Conservation (phyloP, 495 filamentous ascomycete species). For the Daldinia childiae region DNA sequence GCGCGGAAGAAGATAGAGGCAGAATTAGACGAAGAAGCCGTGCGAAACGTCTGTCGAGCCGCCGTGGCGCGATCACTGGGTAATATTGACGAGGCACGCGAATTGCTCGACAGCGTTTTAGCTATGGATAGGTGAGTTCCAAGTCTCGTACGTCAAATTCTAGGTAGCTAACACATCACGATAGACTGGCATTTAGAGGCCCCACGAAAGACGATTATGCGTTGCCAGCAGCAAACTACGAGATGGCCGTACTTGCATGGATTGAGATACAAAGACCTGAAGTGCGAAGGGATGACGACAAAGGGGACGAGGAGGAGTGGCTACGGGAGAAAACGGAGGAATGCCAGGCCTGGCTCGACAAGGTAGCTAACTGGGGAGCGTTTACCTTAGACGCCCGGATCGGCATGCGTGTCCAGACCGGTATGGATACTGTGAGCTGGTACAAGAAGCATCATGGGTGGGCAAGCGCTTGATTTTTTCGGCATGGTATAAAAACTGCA, state of each 20-base stretch:
- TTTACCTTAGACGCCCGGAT: constrained; percentile 89
- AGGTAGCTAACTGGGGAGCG: constrained; percentile 82
- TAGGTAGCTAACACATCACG: constrained; percentile 1
- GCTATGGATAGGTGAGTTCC: constrained; percentile 64
- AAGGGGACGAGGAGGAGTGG: constrained; percentile 52
- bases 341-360: constrained; percentile 77
- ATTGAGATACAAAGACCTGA: constrained; percentile 59
- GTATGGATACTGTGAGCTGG: constrained; percentile 77
- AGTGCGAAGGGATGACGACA: constrained; percentile 23
- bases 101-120: constrained; percentile 69
- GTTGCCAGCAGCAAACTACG: constrained; percentile 82
- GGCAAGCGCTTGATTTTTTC: constrained; percentile 33
- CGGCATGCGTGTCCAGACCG: constrained; percentile 84
- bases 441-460: constrained; percentile 61
- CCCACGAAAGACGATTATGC: constrained; percentile 82
- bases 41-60: constrained; percentile 72
- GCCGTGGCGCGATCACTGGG: constrained; percentile 71
- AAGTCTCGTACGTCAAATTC: neutral
- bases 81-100: constrained; percentile 69
- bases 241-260: constrained; percentile 87
- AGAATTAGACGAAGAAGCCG: constrained; percentile 81
- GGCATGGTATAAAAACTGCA: constrained; percentile 11
- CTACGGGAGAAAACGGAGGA: constrained; percentile 66
- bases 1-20: constrained; percentile 68
- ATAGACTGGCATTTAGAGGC: constrained; percentile 73